Evolutionary conservation across 805 yeast genomes (phyloP), one percentile per base, ranked within the genome.

Genomic region (Wickerhamomyces alni): DNA sequence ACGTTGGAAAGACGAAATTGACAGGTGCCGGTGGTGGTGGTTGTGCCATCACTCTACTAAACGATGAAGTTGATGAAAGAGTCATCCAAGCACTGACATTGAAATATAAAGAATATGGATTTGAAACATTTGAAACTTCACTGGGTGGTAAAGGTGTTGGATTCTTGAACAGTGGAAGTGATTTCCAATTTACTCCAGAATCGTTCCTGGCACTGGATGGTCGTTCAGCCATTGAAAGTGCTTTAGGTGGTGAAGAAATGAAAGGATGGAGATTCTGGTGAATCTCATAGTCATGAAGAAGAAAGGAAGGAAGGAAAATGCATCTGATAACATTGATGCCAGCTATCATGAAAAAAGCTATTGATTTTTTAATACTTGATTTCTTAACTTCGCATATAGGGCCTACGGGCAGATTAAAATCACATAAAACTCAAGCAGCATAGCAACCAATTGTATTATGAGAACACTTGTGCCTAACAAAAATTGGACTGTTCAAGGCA

Each of bases 1-100:
- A 66, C 4, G 60, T 93, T 15, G 99, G 99, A 8, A 79, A 83
- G 42, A 91, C 99, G 0, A 93, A 93, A 59, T 72, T 93, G 39
- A 93, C 99, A 0, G 99, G 99, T 31, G 99, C 99, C 0, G 99
- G 99, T 27, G 99, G 99, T 17, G 99, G 99, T 37, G 99, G 99
- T 2, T 93, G 99, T 67, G 95, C 98, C 10, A 82, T 93, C 40
- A 93, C 98, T 0, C 63, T 93, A 29, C 67, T 89, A 13, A 66
- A 74, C 35, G 60, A 56, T 4, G 54, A 55, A 15, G 57, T 74
- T 8, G 52, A 54, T 1, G 60, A 61, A 18, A 50, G 52, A 8
- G 53, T 49, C 16, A 50, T 70, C 27, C 58, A 65, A 10, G 55
- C 62, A 4, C 69, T 71, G 17, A 57, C 60, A 5, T 30, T 39